Evolutionary conservation across 1,284 basidiomycete genomes (phyloP).

Genomic region (Caloboletus firmus): DNA sequence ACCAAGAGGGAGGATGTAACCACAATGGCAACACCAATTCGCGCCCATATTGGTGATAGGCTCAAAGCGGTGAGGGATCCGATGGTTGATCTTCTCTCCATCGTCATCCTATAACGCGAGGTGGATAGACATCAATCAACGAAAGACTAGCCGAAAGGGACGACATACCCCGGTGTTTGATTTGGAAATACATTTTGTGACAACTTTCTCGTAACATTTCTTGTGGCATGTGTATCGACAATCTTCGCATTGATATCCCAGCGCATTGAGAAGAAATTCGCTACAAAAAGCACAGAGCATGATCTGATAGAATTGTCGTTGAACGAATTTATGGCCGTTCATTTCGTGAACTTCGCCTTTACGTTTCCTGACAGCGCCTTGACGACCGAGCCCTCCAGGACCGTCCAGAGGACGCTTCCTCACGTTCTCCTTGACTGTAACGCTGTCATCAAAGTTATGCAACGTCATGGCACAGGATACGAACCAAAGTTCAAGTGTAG

Average conservation of each 20-base stretch:
- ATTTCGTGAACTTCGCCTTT: conserved; percentile 99
- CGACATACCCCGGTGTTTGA: conserved; percentile 85
- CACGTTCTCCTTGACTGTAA: conserved; percentile 91
- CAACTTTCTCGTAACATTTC: conserved; percentile 98
- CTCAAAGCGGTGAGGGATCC: conserved; percentile 98
- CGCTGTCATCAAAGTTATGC: conserved; percentile 13
- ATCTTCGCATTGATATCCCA: conserved; percentile 99
- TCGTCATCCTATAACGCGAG: conserved; percentile 82
- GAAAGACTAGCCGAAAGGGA: conserved; percentile 9
- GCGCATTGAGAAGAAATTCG: conserved; percentile 95
- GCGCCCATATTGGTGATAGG: conserved; percentile 96
- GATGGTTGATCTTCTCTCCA: conserved; percentile 99
- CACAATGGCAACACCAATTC: conserved; percentile 99
- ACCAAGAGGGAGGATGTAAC: conserved; percentile 96
- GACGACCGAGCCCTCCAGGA: conserved; percentile 88
- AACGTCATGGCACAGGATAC: conserved; percentile 32
- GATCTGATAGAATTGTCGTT: conserved; percentile 97
- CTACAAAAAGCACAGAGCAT: conserved; percentile 98
- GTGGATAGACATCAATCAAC: background rate
- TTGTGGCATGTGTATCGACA: conserved; percentile 99
- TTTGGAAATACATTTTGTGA: conserved; percentile 99
- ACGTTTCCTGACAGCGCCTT: conserved; percentile 96
- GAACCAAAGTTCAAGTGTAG: conserved; percentile 87
- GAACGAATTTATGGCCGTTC: conserved; percentile 99
- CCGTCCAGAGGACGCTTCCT: conserved; percentile 92